Evolutionary conservation across 805 yeast genomes (phyloP), one percentile per base, ranked within the genome.

Genomic region (Sugiyamaella boreocaroliniensis): DNA sequence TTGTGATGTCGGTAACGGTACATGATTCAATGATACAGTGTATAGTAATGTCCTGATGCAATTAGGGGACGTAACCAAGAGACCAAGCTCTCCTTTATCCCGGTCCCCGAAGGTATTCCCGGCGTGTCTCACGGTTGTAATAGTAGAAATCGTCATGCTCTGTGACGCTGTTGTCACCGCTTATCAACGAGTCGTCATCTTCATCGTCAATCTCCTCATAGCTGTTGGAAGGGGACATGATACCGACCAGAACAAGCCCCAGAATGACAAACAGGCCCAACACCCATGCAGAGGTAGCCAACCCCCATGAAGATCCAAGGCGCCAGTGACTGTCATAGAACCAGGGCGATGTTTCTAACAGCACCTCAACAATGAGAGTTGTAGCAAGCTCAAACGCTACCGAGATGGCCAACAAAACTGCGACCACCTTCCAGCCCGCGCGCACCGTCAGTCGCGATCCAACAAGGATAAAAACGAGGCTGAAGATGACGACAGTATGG

Each of bases 401-500:
- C 12, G 56, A 47, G 14, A 44, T 29, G 2, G 34, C 51, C 34
- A 52, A 15, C n/a, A 57, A 34, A 9, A 11, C 45, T 15, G 47
- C 32, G 4, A 57, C 32, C 19, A 57, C 43, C 43, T 45, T 54
- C 59, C 59, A 57, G 14, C 59, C 58, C 6, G 54, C 29, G 32
- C 49, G 51, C 11, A 47, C 16, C 14, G 58, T 44, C 48, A 60
- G 55, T 22, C 56, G 51, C 16, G 52, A 26, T 19, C 61, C 47
- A 16, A 58, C 58, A 4, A 64, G 53, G 16, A 55, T 47, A 6
- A 58, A 49, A 3, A 43, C 45, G 16, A 54, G 51, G 2, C 64
- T 64, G n/a, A 68, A 47, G 10, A 63, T 22, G 12, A 59, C 54
- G 8, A 54, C 57, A 16, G 58, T 46, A 22, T 64, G 64, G 20